These are phyloP conservation scores for Ceratocystis harringtonii DNA, from an alignment of 2,329 filamentous ascomycete genomes.

Conservation along the genomic window DNA sequence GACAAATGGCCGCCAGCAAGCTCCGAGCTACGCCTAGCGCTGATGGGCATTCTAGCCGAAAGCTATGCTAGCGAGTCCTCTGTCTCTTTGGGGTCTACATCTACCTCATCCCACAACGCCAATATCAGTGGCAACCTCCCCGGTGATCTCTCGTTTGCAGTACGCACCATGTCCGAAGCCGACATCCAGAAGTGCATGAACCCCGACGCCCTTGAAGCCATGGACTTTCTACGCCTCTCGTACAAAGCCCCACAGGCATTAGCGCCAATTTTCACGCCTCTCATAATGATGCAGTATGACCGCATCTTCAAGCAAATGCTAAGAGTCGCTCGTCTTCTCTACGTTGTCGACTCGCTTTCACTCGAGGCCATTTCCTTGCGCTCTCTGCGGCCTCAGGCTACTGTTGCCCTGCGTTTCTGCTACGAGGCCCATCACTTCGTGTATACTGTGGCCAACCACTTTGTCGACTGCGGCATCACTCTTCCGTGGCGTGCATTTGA, in stretches of 20 bases:
- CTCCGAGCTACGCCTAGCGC: constrained; percentile 75
- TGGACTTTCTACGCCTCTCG: constrained; percentile 83
- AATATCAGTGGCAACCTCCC: constrained; percentile 35
- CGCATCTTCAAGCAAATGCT: constrained; percentile 67
- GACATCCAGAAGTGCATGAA: constrained; percentile 77
- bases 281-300: constrained; percentile 66
- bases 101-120: constrained; percentile 17
- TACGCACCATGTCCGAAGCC: constrained; percentile 61
- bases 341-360: constrained; percentile 52
- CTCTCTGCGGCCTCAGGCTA: constrained; percentile 25
- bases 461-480: constrained; percentile 63
- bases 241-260: constrained; percentile 65
- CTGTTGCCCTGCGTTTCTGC: constrained; percentile 39
- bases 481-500: constrained; percentile 60
- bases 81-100: neutral
- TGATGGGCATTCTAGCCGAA: constrained; percentile 74
- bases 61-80: constrained; percentile 37
- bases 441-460: constrained; percentile 55
- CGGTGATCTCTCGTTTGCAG: constrained; percentile 63
- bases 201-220: constrained; percentile 63
- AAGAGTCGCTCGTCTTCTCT: constrained; percentile 62
- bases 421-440: constrained; percentile 72
- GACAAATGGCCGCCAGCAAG: constrained; percentile 86
- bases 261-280: constrained; percentile 54
- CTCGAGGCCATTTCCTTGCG: constrained; percentile 35